A percentile compares a stretch with the other conserved stretches of the same genome.
phyloP scores from a whole-genome alignment of 75 land plant genomes.

The Picea glauca region DNA sequence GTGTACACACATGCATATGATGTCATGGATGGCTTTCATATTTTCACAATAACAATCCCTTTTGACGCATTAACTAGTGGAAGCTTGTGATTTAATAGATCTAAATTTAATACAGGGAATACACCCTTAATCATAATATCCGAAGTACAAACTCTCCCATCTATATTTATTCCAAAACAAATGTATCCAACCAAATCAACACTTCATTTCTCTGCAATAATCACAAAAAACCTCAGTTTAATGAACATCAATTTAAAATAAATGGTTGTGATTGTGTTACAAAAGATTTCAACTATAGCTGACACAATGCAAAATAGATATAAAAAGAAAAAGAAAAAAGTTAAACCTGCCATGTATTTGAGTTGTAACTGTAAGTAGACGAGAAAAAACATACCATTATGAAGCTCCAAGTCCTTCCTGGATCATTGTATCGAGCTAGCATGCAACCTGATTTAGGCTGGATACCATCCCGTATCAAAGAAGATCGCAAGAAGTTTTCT shows the following conservation, averaged over 20 bases:
- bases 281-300: too few species aligned
- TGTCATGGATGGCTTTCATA: too few species aligned
- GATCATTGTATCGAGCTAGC: slow-evolving; percentile 98
- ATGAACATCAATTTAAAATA: neutral
- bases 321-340: too few species aligned
- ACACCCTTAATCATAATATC: neutral
- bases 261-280: too few species aligned
- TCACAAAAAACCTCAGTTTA: neutral
- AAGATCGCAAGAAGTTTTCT: slow-evolving; percentile 46
- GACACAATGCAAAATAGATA: too few species aligned
- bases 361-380: too few species aligned
- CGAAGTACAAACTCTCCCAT: neutral
- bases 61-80: too few species aligned
- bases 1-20: neutral
- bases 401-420: slow-evolving; percentile 69
- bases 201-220: slow-evolving; percentile 9
- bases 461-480: slow-evolving; percentile 58
- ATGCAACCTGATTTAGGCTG: slow-evolving; percentile 58
- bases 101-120: neutral
- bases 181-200: slow-evolving; percentile 6
- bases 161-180: neutral
- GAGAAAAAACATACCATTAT: slow-evolving; percentile 48
- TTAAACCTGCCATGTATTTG: too few species aligned
- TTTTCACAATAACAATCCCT: too few species aligned
- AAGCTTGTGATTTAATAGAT: neutral